Evolutionary conservation across 2,329 filamentous ascomycete genomes (phyloP).

Genomic region (Cucurbitaria berberidis): DNA sequence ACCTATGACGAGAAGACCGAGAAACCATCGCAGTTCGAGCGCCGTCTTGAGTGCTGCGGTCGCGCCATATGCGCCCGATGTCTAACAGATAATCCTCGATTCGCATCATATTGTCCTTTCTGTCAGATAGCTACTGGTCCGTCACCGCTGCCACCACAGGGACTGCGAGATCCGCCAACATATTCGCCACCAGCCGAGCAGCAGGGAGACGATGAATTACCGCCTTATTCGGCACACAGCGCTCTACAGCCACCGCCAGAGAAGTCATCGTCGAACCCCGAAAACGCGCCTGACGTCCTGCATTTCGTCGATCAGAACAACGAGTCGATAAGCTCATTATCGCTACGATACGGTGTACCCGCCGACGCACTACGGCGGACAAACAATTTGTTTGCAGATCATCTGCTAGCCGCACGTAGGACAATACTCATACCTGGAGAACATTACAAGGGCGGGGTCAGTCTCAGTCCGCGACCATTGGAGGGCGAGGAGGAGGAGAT

Average conservation of each 20-base stretch:
- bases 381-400: constrained; percentile 75
- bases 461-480: constrained; percentile 72
- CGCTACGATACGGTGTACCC: constrained; percentile 74
- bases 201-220: constrained; percentile 48
- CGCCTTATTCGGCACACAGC: constrained; percentile 52
- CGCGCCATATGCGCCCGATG: constrained; percentile 75
- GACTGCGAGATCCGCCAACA: constrained; percentile 70
- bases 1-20: constrained; percentile 62
- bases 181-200: constrained; percentile 58
- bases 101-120: constrained; percentile 72
- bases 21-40: constrained; percentile 66
- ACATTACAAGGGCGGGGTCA: constrained; percentile 70
- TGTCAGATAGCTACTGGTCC: constrained; percentile 73
- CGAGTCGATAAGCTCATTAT: constrained; percentile 72
- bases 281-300: constrained; percentile 66
- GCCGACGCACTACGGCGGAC: constrained; percentile 65
- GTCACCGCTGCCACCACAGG: constrained; percentile 64
- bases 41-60: constrained; percentile 70
- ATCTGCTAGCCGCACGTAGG: constrained; percentile 71
- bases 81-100: constrained; percentile 71
- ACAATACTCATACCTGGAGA: constrained; percentile 75
- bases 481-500: constrained; percentile 76
- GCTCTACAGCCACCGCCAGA: constrained; percentile 31
- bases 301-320: constrained; percentile 75
- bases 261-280: constrained; percentile 36